Percentiles rank a stretch among this genome's conserved stretches.
Conservation (phyloP, 176 grass and related monocot species). For the Triticum urartu region DNA sequence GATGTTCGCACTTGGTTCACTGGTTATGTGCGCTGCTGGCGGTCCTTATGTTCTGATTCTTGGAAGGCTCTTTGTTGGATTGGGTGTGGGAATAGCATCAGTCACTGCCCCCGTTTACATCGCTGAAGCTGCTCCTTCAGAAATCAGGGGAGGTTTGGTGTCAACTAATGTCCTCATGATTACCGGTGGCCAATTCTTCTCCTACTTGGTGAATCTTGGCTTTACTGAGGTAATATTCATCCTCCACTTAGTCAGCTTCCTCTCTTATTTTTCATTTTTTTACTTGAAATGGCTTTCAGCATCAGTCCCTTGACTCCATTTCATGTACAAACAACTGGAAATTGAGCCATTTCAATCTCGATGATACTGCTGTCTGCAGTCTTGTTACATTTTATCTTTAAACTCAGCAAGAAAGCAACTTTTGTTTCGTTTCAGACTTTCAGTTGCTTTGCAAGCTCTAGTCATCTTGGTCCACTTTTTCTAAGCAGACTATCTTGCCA, state of each 20-base stretch:
- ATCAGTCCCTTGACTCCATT: neutral
- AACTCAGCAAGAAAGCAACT: neutral
- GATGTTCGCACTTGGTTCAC: slow-evolving; percentile 72
- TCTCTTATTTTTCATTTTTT: neutral
- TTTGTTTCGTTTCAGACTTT: slow-evolving; percentile 2
- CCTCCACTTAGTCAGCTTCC: neutral
- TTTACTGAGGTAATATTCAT: slow-evolving; percentile 80
- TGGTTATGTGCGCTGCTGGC: slow-evolving; percentile 75
- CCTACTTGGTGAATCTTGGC: slow-evolving; percentile 93
- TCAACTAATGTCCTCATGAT: slow-evolving; percentile 97
- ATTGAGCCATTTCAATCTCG: neutral
- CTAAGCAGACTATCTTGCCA: neutral
- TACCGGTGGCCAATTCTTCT: slow-evolving; percentile 93
- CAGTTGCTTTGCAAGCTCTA: neutral
- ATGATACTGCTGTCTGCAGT: neutral
- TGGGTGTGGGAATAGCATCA: slow-evolving; percentile 85
- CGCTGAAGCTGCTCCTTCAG: slow-evolving; percentile 83
- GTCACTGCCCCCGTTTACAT: slow-evolving; percentile 94
- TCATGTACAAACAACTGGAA: slow-evolving; percentile 10
- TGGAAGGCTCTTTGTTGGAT: slow-evolving; percentile 82
- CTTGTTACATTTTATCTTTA: neutral
- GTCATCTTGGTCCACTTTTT: neutral
- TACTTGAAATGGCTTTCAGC: slow-evolving; percentile 19
- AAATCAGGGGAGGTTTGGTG: slow-evolving; percentile 92
- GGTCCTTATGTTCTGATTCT: slow-evolving; percentile 76